A percentile compares a stretch with the other conserved stretches of the same genome.
phyloP scores from a whole-genome alignment of 306 rosid species.

The Pterocarpus macrocarpus region DNA sequence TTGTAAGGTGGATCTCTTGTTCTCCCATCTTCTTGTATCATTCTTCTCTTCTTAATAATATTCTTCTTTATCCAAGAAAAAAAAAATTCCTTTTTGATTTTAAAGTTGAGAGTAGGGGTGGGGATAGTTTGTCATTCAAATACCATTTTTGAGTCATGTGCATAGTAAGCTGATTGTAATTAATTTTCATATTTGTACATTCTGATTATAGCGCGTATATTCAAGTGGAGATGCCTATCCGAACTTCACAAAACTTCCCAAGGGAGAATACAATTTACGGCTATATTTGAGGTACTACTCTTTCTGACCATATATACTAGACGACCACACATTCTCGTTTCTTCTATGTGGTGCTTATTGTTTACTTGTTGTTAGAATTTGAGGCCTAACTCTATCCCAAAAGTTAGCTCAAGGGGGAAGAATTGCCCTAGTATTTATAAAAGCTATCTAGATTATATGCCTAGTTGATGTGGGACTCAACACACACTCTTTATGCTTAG shows the following conservation, averaged over 20 bases:
- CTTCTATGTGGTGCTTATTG: constrained; percentile 35
- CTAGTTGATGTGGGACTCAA: no score
- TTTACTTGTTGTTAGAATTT: constrained; percentile 8
- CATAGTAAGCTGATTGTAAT: constrained; percentile 12
- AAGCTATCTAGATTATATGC: no score
- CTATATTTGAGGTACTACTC: constrained; percentile 73
- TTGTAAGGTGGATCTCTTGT: no score
- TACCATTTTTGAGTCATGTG: constrained; percentile 38
- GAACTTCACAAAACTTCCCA: constrained; percentile 72
- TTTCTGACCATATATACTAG: constrained; percentile 46
- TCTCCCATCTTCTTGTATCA: no score
- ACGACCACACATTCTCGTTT: constrained; percentile 34
- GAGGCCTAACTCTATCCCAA: no score
- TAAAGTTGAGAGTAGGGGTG: constrained; percentile 33
- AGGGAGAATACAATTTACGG: constrained; percentile 90
- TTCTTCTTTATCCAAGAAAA: no score
- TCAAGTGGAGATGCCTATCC: constrained; percentile 95
- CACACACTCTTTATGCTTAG: no score
- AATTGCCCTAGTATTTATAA: no score
- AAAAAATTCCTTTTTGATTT: constrained; percentile 29
- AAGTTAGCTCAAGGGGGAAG: no score
- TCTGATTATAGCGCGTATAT: constrained; percentile 68
- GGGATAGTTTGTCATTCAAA: constrained; percentile 24
- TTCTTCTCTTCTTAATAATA: no score
- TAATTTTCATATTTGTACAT: constrained; percentile 41